Conservation (phyloP, 768 basidiomycete species). For the Tubosaeta brunneosetosa region DNA sequence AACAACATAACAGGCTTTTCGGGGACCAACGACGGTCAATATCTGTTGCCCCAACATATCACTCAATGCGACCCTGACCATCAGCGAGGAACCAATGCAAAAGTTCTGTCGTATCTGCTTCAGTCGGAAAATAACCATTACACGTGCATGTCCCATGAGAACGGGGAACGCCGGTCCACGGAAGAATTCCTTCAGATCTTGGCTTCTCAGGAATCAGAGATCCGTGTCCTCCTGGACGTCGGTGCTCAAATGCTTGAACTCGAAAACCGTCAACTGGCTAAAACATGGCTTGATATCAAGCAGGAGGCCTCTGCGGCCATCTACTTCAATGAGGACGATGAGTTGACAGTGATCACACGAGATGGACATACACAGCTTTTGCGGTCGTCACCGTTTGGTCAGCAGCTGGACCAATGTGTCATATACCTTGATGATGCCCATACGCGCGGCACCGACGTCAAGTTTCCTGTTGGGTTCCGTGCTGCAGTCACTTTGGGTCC, state of each 20-base stretch:
- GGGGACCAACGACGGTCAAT: constrained; percentile 10
- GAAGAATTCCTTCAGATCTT: constrained; percentile 24
- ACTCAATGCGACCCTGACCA: too few species aligned
- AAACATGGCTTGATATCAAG: too few species aligned
- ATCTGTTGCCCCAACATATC: too few species aligned
- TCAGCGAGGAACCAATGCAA: too few species aligned
- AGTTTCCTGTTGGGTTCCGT: constrained; percentile 7
- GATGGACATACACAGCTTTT: too few species aligned
- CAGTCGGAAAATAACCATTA: too few species aligned
- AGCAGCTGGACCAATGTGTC: constrained; percentile 27
- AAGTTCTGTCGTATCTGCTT: too few species aligned
- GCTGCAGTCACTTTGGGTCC: too few species aligned
- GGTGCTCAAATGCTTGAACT: constrained; percentile 37
- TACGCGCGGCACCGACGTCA: constrained; percentile 8
- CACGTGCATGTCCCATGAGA: not conserved
- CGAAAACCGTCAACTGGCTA: constrained; percentile 29
- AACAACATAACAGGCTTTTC: constrained; percentile 30
- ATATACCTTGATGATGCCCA: constrained; percentile 37
- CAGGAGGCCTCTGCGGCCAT: constrained; percentile 26
- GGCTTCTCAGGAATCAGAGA: constrained; percentile 27
- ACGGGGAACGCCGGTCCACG: not conserved
- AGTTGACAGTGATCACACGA: too few species aligned
- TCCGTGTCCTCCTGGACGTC: constrained; percentile 48
- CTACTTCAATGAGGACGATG: too few species aligned
- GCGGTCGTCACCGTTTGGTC: not conserved